Base-by-base conservation (phyloP, 352 stramenopile genomes). In the Globisporangium viniferum region DNA sequence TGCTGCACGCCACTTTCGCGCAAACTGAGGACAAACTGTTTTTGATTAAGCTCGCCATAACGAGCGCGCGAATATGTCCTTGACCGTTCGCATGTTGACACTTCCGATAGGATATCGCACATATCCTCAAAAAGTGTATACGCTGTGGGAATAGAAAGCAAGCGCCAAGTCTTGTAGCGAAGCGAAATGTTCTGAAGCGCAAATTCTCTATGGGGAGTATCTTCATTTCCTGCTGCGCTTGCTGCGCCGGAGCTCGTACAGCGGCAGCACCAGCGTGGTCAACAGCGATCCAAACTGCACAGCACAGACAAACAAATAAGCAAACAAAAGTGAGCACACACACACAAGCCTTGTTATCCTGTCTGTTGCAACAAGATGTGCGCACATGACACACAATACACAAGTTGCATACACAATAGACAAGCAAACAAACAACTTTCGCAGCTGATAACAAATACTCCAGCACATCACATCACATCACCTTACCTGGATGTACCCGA, bases 401-500 rank as follows among this genome's bases (percentile, higher is more conserved):
- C 64, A 68, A 75, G 63, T 67, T 65, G 62, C 55, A 41, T 46
- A 69, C 27, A 46, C 36, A 44, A 15, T 0, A 18, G 20, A 48
- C 39, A 48, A 48, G 12, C 39, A 18, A 48, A 12, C 12, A 18
- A 22, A 6, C 41, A 49, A 22, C 41, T 49, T n/a, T 49, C 41
- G 15, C 41, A 49, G 41, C 41, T n/a, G 15, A 15, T 2, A 49
- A 5, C 5, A 49, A n/a, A 49, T 46, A n/a, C 31, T 33, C 31
- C 31, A 33, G 31, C 31, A 33, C 15, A 49, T 15, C 41, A n/a
- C 41, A 49, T 10, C 41, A n/a, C 41, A 49, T 3, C 41, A n/a
- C 15, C 41, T 18, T 57, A 87, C 76, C 78, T 90, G 78, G 44
- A 90, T 67, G 70, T 70, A 81, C 46, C 70, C 70, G 51, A 90